Evolutionary conservation across 495 filamentous ascomycete genomes (phyloP).

Genomic region (Penicillium taxi): DNA sequence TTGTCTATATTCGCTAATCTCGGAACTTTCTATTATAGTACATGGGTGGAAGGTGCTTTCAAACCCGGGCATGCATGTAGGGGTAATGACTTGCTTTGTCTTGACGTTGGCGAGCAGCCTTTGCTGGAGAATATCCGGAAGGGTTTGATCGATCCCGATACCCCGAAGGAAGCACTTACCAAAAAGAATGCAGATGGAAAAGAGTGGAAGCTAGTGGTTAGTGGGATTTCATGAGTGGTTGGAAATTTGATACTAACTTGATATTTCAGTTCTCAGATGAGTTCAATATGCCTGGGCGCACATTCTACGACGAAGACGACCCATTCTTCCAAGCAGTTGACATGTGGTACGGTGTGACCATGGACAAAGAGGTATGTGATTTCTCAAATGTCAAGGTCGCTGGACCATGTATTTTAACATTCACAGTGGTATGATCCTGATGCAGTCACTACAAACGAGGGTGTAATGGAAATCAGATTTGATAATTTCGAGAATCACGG

Average conservation of each 20-base stretch:
- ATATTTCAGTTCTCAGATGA: slow-evolving; percentile 65
- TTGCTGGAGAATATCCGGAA: slow-evolving; percentile 53
- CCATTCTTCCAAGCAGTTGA: slow-evolving; percentile 64
- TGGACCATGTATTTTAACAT: slow-evolving; percentile 2
- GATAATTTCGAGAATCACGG: slow-evolving; percentile 61
- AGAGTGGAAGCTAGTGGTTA: slow-evolving; percentile 56
- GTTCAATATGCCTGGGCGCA: slow-evolving; percentile 62
- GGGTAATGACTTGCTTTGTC: slow-evolving; percentile 45
- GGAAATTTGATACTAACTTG: background rate
- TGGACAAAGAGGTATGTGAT: slow-evolving; percentile 55
- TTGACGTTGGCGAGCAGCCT: slow-evolving; percentile 48
- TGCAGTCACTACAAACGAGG: slow-evolving; percentile 59
- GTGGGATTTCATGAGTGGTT: slow-evolving; percentile 8
- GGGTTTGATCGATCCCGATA: slow-evolving; percentile 64
- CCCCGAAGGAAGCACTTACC: slow-evolving; percentile 50
- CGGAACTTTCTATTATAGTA: too few relatives aligned
- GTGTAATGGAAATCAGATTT: slow-evolving; percentile 59
- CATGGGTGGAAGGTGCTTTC: slow-evolving; percentile 42
- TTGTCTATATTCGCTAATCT: too few relatives aligned
- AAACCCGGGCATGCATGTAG: slow-evolving; percentile 24
- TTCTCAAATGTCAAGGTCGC: background rate
- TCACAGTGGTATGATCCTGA: slow-evolving; percentile 72
- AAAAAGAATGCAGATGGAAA: slow-evolving; percentile 53
- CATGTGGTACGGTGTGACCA: slow-evolving; percentile 74
- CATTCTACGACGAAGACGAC: slow-evolving; percentile 69